Evolutionary conservation across 192 early-diverging fungal species (phyloP), one percentile per base, ranked within the genome.

Genomic region (Chytriomyces confervae): DNA sequence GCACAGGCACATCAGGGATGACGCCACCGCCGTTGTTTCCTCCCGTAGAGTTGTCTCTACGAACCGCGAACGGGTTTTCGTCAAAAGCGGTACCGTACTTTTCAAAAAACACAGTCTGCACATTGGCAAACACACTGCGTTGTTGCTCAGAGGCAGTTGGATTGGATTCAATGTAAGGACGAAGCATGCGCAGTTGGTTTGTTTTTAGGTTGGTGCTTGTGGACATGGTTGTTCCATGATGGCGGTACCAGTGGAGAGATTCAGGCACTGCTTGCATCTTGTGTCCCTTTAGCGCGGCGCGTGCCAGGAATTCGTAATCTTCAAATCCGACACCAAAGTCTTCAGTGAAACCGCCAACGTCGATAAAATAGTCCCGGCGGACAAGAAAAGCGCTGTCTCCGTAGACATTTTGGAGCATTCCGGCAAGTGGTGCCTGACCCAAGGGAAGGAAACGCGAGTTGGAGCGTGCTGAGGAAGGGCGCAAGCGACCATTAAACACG

Each of bases 281-380:
- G 50, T 57, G n/a, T 11, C 68, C 73, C 10, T 62, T 43, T 5
- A 83, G 24, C 13, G 79, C 74, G 8, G 68, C 46, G 48, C 84
- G 81, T 7, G 83, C 84, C 23, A 85, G 66, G 65, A 83, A 84
- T 61, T 80, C 83, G 84, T 84, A 84, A 66, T 84, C 83, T 60
- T 84, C 83, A 51, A 85, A 85, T 18, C 83, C 83, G 57, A 85
- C 83, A 20, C 75, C 80, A 63, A 62, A 83, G 68, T 80, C 83
- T 71, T 85, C 83, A 24, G 79, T 77, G 73, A 86, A 84, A 18
- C 83, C 83, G 7, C 83, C 83, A 43, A 73, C 20, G 50, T 71
- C 57, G 47, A 78, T 44, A 62, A 84, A 84, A 61, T 65, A 78
- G 44, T 84, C 83, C 23, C 80, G 50, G 10, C 82, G 62, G 7